Percentiles rank a stretch among this genome's conserved stretches.
Evolutionary conservation across 2,329 filamentous ascomycete species (phyloP).

Genomic region (Incumbomyces delicatus): DNA sequence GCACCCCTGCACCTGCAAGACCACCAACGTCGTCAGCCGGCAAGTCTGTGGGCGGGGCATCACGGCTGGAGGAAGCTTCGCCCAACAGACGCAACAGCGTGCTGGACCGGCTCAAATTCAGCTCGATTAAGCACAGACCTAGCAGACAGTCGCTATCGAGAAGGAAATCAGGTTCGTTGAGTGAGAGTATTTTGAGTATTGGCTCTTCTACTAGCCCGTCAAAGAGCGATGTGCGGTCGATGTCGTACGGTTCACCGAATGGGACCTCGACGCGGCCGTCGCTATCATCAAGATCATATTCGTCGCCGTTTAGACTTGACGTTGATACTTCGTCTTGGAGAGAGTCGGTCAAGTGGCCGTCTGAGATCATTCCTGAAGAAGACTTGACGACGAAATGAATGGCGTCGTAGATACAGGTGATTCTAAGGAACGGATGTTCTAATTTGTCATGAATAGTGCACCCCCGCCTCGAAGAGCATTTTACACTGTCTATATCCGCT

Average conservation of each 20-base stretch:
- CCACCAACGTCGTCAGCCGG: neutral
- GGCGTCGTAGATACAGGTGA: no score
- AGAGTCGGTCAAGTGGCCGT: constrained; percentile 5
- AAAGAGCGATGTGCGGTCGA: neutral
- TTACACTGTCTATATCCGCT: no score
- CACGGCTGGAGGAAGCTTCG: neutral
- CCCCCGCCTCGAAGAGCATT: no score
- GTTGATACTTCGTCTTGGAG: constrained; percentile 6
- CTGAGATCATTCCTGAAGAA: constrained; percentile 4
- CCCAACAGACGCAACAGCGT: neutral
- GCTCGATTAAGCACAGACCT: neutral
- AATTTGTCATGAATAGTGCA: no score
- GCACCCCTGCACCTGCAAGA: neutral
- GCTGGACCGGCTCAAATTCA: constrained; percentile 4
- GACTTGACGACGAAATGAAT: neutral
- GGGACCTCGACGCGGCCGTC: neutral
- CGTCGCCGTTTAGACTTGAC: neutral
- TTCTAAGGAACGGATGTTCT: no score
- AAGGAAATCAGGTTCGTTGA: constrained; percentile 1
- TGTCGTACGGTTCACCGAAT: neutral
- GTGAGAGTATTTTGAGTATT: neutral
- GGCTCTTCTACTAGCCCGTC: neutral
- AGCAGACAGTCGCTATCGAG: neutral
- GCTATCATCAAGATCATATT: neutral
- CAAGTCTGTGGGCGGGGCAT: neutral